Conservation (phyloP, 371 early-diverging fungal genomes). For the Choanephora cucurbitarum region DNA sequence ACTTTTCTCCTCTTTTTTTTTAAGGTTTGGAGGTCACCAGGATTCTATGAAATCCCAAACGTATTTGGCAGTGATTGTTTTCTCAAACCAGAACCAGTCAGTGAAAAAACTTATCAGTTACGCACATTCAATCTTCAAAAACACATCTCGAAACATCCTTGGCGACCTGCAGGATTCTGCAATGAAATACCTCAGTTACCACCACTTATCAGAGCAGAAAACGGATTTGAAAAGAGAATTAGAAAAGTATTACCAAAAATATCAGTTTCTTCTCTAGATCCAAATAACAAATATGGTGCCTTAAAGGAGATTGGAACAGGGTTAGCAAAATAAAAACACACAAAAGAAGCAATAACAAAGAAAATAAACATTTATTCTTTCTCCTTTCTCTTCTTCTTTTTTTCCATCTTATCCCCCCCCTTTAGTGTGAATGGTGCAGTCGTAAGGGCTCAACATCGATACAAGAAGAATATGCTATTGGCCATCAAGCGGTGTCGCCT, state of each 20-base stretch:
- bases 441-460: conserved; percentile 39
- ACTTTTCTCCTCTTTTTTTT: conserved; percentile 9
- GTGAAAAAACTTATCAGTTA: conserved; percentile 28
- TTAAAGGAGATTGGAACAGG: conserved; percentile 58
- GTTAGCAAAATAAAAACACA: conserved; percentile 21
- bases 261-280: conserved; percentile 42
- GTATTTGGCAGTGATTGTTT: conserved; percentile 48
- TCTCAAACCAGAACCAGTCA: conserved; percentile 42
- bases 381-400: too few species aligned
- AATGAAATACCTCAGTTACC: conserved; percentile 48
- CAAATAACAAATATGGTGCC: conserved; percentile 43
- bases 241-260: conserved; percentile 48
- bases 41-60: conserved; percentile 49
- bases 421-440: conserved; percentile 55
- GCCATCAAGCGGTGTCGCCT: conserved; percentile 53
- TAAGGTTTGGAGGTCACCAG: conserved; percentile 50
- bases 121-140: conserved; percentile 37
- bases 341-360: too few species aligned
- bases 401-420: too few species aligned
- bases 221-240: conserved; percentile 43
- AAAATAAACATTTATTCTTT: conserved; percentile 1
- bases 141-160: conserved; percentile 49
- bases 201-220: conserved; percentile 39
- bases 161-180: conserved; percentile 42
- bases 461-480: conserved; percentile 43